phyloP scores from a whole-genome alignment of 116 monocot genomes.

The Papilionanthe hybrid region DNA sequence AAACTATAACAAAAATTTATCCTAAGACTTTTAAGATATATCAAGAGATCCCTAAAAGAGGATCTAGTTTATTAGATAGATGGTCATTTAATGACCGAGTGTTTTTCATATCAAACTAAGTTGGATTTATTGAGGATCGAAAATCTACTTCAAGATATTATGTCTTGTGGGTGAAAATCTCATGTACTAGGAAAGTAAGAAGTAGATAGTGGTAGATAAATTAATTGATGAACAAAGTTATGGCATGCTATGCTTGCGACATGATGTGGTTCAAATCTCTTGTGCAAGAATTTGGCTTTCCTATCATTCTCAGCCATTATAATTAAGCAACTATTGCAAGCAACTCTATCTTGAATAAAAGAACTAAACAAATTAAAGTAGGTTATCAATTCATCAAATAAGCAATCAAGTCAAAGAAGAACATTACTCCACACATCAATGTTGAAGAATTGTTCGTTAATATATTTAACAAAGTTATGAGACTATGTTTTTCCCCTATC shows the following conservation, averaged over 20 bases:
- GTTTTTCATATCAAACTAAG: neutral
- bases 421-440: neutral
- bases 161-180: neutral
- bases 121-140: neutral
- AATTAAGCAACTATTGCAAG: neutral
- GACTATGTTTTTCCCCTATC: neutral
- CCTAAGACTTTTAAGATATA: neutral
- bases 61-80: neutral
- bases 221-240: neutral
- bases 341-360: neutral
- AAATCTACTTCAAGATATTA: neutral
- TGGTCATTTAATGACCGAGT: neutral
- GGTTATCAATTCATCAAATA: neutral
- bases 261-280: neutral
- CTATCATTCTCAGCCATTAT: neutral
- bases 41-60: neutral
- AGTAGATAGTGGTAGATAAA: neutral
- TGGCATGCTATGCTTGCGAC: neutral
- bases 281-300: neutral
- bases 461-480: neutral
- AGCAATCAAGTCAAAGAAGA: neutral
- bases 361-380: neutral
- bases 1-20: neutral
- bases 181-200: neutral
- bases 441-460: neutral